Percentiles rank a stretch among this genome's conserved stretches.
Conservation (phyloP, 2,329 filamentous ascomycete species). For the Colletotrichum sidae region DNA sequence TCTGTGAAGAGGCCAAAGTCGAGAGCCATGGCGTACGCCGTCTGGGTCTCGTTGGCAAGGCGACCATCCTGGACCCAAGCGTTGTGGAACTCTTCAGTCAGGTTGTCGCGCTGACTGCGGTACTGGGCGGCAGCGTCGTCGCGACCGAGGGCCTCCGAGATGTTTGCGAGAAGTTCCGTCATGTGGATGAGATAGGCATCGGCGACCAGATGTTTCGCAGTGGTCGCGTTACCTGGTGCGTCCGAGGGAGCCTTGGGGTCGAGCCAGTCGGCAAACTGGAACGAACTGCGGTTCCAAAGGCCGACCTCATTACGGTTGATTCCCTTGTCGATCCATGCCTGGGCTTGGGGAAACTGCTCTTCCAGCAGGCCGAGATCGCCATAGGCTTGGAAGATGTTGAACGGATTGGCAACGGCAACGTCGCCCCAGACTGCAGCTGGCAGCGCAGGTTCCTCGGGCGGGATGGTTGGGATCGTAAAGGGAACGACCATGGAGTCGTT, state of each 20-base stretch:
- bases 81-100: constrained; percentile 45
- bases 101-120: constrained; percentile 34
- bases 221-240: constrained; percentile 52
- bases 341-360: constrained; percentile 54
- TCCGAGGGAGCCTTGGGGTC: constrained; percentile 58
- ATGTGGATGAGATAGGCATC: constrained; percentile 60
- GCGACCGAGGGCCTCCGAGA: constrained; percentile 48
- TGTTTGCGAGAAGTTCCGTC: constrained; percentile 50
- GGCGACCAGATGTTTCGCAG: constrained; percentile 54
- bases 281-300: constrained; percentile 52
- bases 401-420: constrained; percentile 53
- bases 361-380: constrained; percentile 50
- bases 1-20: constrained; percentile 50
- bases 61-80: constrained; percentile 47
- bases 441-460: constrained; percentile 38
- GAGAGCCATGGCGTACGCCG: constrained; percentile 51
- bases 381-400: constrained; percentile 52
- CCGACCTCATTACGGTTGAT: constrained; percentile 48
- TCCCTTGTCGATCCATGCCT: constrained; percentile 52
- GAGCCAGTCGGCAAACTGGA: constrained; percentile 61
- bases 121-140: constrained; percentile 42
- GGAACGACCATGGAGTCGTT: constrained; percentile 42
- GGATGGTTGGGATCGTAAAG: constrained; percentile 45
- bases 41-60: constrained; percentile 53
- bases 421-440: constrained; percentile 57